phyloP scores from a whole-genome alignment of 2,329 filamentous ascomycete species.

The Clonostachys rosea region DNA sequence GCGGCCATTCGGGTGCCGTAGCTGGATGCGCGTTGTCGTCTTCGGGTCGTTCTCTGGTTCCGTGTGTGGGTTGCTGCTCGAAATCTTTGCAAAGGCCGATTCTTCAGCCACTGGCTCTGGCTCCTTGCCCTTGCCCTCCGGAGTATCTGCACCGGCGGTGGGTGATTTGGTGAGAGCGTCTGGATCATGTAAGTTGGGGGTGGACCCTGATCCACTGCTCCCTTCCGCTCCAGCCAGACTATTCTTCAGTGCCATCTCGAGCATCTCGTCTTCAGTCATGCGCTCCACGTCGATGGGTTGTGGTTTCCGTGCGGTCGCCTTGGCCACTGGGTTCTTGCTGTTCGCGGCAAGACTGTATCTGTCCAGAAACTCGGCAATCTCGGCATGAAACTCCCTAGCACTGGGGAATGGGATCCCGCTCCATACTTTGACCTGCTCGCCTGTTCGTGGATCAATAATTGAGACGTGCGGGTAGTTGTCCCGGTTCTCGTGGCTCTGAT shows the following conservation, averaged over 20 bases:
- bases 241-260: conserved; percentile 88
- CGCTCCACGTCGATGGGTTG: conserved; percentile 72
- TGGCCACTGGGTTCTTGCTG: conserved; percentile 90
- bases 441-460: conserved; percentile 91
- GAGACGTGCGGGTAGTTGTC: conserved; percentile 94
- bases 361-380: conserved; percentile 94
- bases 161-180: conserved; percentile 77
- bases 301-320: conserved; percentile 53
- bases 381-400: conserved; percentile 78
- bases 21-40: conserved; percentile 83
- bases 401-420: conserved; percentile 76
- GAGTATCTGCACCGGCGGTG: conserved; percentile 27
- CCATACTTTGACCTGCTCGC: conserved; percentile 97
- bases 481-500: conserved; percentile 67
- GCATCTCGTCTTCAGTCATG: conserved; percentile 97
- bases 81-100: conserved; percentile 63
- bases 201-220: conserved; percentile 26
- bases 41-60: conserved; percentile 72
- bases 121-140: conserved; percentile 44
- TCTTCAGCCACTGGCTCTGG: conserved; percentile 18
- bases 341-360: conserved; percentile 85
- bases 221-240: conserved; percentile 57
- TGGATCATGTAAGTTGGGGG: conserved; percentile 66
- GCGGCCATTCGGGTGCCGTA: conserved; percentile 78
- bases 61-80: conserved; percentile 65